Percentiles rank a stretch among this genome's conserved stretches.
These are phyloP conservation scores for Zasmidium citrigriseum DNA, from an alignment of 2,329 filamentous ascomycete genomes.

Conservation along the genomic window DNA sequence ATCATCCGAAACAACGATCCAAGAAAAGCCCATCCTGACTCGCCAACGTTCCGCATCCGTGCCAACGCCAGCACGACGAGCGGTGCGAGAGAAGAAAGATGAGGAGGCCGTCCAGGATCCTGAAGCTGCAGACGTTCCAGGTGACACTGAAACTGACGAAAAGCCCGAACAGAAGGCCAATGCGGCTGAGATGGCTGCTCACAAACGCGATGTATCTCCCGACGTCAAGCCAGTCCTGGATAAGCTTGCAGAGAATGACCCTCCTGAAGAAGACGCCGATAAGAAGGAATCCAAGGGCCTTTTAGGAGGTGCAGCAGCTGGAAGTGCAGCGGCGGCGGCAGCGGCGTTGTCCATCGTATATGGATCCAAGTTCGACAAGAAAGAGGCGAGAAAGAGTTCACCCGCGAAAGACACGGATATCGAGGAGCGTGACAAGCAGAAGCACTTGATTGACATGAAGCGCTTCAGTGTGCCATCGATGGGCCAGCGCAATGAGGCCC, in stretches of 20 bases:
- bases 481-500: neutral
- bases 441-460: slow-evolving; percentile 15
- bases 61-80: slow-evolving; percentile 13
- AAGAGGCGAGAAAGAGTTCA: slow-evolving; percentile 2
- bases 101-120: slow-evolving; percentile 6
- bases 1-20: neutral
- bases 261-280: slow-evolving; percentile 10
- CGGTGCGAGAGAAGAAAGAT: slow-evolving; percentile 2
- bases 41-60: slow-evolving; percentile 29
- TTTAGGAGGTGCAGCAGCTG: slow-evolving; percentile 20
- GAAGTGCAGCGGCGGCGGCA: slow-evolving; percentile 13
- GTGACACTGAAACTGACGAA: slow-evolving; percentile 13
- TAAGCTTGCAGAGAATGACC: slow-evolving; percentile 7
- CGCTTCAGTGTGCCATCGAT: slow-evolving; percentile 13
- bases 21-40: slow-evolving; percentile 19
- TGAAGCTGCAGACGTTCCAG: slow-evolving; percentile 3
- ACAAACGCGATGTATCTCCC: slow-evolving; percentile 13
- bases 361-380: slow-evolving; percentile 6
- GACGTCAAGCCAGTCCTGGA: slow-evolving; percentile 8
- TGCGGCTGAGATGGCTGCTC: slow-evolving; percentile 22
- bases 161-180: slow-evolving; percentile 22
- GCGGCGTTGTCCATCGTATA: slow-evolving; percentile 14
- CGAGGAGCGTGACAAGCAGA: slow-evolving; percentile 20
- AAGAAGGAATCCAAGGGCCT: slow-evolving; percentile 8
- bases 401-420: neutral